Percentiles rank a stretch among this genome's conserved stretches.
These are phyloP conservation scores for Lachnellula cervina DNA, from an alignment of 2,329 filamentous ascomycete genomes.

Conservation along the genomic window DNA sequence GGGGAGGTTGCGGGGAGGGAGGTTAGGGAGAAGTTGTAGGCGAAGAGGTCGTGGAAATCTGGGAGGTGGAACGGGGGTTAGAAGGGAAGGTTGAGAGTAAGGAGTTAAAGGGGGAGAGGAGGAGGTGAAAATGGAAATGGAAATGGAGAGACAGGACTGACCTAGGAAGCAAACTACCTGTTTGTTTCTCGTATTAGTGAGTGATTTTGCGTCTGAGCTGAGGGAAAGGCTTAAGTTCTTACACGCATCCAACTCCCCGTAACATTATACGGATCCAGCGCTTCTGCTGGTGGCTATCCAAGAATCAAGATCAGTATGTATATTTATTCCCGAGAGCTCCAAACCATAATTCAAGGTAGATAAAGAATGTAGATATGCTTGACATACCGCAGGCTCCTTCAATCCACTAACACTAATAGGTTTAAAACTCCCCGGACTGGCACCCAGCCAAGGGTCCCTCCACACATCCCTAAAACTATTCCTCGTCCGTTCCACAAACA, in stretches of 20 bases:
- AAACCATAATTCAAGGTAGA: too few species aligned
- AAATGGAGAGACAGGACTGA: constrained; percentile 8
- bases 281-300: background rate
- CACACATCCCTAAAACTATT: constrained; percentile 6
- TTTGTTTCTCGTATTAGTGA: too few species aligned
- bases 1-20: constrained; percentile 39
- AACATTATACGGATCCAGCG: constrained; percentile 64
- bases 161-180: constrained; percentile 42
- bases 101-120: background rate
- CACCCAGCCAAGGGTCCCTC: constrained; percentile 12
- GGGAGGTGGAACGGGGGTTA: constrained; percentile 23
- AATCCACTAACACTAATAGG: background rate
- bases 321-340: too few species aligned
- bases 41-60: constrained; percentile 68
- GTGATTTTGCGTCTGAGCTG: too few species aligned
- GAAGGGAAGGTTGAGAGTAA: constrained; percentile 36
- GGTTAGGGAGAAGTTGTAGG: constrained; percentile 60
- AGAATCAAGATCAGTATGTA: too few species aligned
- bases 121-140: too few species aligned
- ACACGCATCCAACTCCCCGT: constrained; percentile 68
- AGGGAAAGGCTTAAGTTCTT: constrained; percentile 18
- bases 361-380: too few species aligned
- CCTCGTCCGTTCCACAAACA: constrained; percentile 32
- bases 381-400: background rate
- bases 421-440: constrained; percentile 9